These are phyloP conservation scores for Volvox carteri DNA, from an alignment of 163 green algal species.

Conservation along the genomic window DNA sequence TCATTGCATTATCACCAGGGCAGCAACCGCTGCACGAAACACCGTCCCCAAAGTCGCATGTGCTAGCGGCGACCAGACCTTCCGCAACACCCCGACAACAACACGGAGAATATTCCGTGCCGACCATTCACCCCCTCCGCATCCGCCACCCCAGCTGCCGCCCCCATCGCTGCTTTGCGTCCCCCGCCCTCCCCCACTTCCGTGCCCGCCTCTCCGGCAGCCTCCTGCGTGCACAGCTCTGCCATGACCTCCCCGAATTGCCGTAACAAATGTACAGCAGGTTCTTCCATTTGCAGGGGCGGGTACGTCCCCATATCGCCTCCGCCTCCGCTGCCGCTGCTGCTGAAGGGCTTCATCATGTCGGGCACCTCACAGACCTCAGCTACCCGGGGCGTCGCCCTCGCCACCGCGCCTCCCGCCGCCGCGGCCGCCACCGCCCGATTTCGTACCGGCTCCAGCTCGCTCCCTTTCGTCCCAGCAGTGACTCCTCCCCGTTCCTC, in stretches of 20 bases:
- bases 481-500: too few relatives aligned
- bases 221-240: neutral
- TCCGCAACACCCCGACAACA: neutral
- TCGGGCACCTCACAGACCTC: neutral
- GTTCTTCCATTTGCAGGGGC: neutral
- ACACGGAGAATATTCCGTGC: neutral
- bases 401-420: too few relatives aligned
- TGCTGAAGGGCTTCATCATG: neutral
- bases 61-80: neutral
- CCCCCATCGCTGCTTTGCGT: neutral
- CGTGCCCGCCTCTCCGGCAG: neutral
- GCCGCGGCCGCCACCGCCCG: too few relatives aligned
- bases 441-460: neutral
- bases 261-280: constrained; percentile 8
- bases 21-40: too few relatives aligned
- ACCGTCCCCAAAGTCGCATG: too few relatives aligned
- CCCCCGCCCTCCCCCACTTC: neutral
- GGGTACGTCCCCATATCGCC: neutral
- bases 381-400: neutral
- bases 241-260: constrained; percentile 42
- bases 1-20: too few relatives aligned
- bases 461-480: too few relatives aligned
- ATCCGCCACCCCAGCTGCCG: too few relatives aligned
- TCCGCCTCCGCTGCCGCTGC: neutral
- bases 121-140: neutral